Evolutionary conservation across 164 flowering plant genomes (phyloP).

Genomic region (Platanus orientalis): DNA sequence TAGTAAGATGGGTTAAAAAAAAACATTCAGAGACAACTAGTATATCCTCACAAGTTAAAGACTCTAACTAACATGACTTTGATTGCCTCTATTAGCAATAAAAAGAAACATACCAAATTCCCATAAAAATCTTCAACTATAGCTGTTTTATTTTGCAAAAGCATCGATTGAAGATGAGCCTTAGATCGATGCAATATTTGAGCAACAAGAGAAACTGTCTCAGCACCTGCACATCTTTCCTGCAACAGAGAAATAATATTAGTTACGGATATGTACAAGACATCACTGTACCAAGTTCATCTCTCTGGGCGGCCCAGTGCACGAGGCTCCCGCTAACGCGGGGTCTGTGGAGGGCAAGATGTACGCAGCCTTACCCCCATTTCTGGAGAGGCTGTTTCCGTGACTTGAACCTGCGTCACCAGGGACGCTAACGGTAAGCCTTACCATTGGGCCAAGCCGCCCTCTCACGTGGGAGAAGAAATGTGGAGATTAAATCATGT

Average conservation of each 20-base stretch:
- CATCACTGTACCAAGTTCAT: too few species aligned
- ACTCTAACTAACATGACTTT: too few species aligned
- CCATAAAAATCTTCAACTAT: constrained; percentile 81
- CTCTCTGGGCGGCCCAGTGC: too few species aligned
- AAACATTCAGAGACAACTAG: not conserved
- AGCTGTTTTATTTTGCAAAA: constrained; percentile 58
- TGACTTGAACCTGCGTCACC: too few species aligned
- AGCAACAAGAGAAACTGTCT: constrained; percentile 72
- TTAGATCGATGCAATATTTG: constrained; percentile 73
- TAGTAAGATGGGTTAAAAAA: not conserved
- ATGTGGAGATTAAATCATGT: too few species aligned
- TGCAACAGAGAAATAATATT: constrained; percentile 33
- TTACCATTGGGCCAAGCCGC: too few species aligned
- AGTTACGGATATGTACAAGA: not conserved
- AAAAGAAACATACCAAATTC: constrained; percentile 55
- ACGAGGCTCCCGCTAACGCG: too few species aligned
- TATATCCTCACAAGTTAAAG: not conserved
- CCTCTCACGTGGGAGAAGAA: too few species aligned
- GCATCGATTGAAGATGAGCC: constrained; percentile 85
- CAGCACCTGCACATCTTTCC: constrained; percentile 95
- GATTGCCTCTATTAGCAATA: not conserved
- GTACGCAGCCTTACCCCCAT: too few species aligned
- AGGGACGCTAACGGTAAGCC: too few species aligned
- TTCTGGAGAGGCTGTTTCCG: too few species aligned
- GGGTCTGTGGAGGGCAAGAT: too few species aligned